Evolutionary conservation across 768 basidiomycete genomes (phyloP).

Genomic region (Suillus decipiens): DNA sequence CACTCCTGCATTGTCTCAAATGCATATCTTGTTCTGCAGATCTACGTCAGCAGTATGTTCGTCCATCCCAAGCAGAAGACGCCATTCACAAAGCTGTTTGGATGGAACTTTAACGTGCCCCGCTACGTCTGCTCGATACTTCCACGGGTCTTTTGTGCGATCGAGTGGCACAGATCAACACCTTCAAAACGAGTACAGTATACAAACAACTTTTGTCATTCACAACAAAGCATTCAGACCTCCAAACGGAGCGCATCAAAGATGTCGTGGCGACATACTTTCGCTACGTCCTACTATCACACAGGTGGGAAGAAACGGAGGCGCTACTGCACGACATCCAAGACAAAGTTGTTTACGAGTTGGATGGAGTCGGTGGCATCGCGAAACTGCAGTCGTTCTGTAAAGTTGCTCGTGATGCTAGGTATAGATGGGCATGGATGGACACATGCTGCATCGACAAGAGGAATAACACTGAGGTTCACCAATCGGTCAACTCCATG

Average conservation of each 20-base stretch:
- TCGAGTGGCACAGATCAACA: background rate
- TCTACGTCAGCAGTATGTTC: background rate
- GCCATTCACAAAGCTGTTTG: background rate
- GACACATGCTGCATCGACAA: background rate
- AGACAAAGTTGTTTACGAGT: background rate
- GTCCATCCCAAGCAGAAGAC: background rate
- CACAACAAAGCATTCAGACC: background rate
- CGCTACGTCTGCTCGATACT: background rate
- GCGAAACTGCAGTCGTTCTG: background rate
- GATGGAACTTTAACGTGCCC: background rate
- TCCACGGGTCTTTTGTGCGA: background rate
- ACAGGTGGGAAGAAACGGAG: background rate
- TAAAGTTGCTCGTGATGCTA: background rate
- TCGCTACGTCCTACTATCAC: background rate
- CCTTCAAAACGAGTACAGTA: background rate
- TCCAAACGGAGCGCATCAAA: background rate
- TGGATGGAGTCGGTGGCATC: background rate
- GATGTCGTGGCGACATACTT: background rate
- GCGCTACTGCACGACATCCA: background rate
- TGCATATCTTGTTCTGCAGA: background rate
- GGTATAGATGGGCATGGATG: background rate
- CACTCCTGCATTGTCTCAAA: background rate
- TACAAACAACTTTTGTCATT: background rate
- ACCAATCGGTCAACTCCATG: too few relatives aligned
- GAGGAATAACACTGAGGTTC: too few relatives aligned